Conservation (phyloP, 352 stramenopile species). For the Phytophthora macrochlamydospora region DNA sequence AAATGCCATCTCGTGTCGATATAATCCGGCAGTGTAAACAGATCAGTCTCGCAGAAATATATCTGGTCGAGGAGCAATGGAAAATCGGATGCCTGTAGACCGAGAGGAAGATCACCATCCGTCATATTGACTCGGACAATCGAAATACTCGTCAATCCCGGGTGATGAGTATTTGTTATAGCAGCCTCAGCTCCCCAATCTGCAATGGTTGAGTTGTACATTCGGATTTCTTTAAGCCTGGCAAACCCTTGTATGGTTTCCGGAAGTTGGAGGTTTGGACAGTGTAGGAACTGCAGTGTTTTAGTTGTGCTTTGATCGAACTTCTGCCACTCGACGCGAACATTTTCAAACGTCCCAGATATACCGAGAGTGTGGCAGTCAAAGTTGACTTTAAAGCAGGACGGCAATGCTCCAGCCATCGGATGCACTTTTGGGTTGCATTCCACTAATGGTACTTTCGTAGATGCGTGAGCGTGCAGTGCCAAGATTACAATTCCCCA, state of each 20-base stretch:
- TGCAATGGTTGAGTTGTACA: slow-evolving; percentile 47
- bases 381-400: slow-evolving; percentile 39
- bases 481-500: slow-evolving; percentile 28
- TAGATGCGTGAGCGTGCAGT: slow-evolving; percentile 24
- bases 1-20: slow-evolving; percentile 35
- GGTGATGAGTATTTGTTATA: slow-evolving; percentile 32
- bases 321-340: slow-evolving; percentile 11
- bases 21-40: slow-evolving; percentile 37
- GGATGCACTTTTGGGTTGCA: slow-evolving; percentile 28
- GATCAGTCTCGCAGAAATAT: slow-evolving; percentile 34
- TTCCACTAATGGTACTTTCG: slow-evolving; percentile 14
- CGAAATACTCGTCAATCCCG: slow-evolving; percentile 29
- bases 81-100: slow-evolving; percentile 35
- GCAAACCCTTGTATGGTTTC: slow-evolving; percentile 32
- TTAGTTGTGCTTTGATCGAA: slow-evolving; percentile 31
- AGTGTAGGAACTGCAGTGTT: slow-evolving; percentile 36
- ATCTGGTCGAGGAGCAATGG: slow-evolving; percentile 31
- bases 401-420: slow-evolving; percentile 30
- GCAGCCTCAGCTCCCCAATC: slow-evolving; percentile 29
- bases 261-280: slow-evolving; percentile 36
- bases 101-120: slow-evolving; percentile 31
- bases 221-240: slow-evolving; percentile 25
- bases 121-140: slow-evolving; percentile 39
- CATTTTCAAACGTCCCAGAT: slow-evolving; percentile 10
- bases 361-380: slow-evolving; percentile 31